phyloP scores from a whole-genome alignment of 352 stramenopile species.

The Globisporangium echinulatum region DNA sequence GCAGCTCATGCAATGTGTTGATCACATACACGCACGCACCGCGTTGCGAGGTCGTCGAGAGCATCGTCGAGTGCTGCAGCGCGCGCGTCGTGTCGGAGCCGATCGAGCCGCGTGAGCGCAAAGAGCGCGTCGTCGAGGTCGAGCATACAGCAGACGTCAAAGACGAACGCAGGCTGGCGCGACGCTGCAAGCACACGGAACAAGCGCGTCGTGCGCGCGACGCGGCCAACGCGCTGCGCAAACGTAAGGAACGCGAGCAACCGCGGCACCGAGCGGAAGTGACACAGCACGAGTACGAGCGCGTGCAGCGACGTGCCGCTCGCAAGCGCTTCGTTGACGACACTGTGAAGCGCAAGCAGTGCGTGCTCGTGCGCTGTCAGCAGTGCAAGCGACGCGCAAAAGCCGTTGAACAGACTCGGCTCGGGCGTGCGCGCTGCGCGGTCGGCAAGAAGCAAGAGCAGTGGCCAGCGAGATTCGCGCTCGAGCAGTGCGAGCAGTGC shows the following conservation, averaged over 20 bases:
- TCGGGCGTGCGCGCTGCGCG: conserved; percentile 1
- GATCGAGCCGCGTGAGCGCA: conserved; percentile 50
- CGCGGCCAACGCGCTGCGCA: conserved; percentile 23
- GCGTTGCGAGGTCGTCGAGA: conserved; percentile 18
- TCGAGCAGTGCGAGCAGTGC: conserved; percentile 34
- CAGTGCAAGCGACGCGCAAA: conserved; percentile 30
- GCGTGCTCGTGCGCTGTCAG: conserved; percentile 20
- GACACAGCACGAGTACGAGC: conserved; percentile 41
- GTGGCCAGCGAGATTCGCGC: conserved; percentile 35
- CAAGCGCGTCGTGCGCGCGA: conserved; percentile 23
- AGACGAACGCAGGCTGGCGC: conserved; percentile 43
- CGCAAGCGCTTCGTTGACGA: conserved; percentile 37
- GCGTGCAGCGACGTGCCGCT: conserved; percentile 28
- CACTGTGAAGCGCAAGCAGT: conserved; percentile 32
- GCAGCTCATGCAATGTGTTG: too few relatives aligned
- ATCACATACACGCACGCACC: neutral
- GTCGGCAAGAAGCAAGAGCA: conserved; percentile 34
- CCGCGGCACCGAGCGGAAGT: conserved; percentile 28
- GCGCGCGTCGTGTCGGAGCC: conserved; percentile 23
- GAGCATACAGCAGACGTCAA: conserved; percentile 57
- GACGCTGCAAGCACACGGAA: conserved; percentile 53
- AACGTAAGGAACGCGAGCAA: conserved; percentile 45
- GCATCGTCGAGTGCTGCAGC: conserved; percentile 20
- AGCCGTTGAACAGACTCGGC: conserved; percentile 29
- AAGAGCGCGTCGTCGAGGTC: conserved; percentile 64